Base-by-base conservation (phyloP, 164 flowering plant species). In the Hamamelis virginiana region DNA sequence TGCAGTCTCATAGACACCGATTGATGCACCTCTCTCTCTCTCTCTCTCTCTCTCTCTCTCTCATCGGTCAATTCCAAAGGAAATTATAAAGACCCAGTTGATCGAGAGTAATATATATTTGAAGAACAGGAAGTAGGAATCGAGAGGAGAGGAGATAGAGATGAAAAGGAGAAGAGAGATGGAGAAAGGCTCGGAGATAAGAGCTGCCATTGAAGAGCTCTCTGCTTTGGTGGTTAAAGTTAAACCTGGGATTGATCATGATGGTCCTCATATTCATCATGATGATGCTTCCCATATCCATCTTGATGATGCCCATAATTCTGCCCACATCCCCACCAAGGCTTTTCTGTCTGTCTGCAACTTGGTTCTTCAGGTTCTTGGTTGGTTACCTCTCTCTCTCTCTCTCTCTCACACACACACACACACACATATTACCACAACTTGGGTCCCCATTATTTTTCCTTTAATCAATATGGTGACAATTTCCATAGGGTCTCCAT, bases 321-420 rank as follows among this genome's bases (percentile, higher is more conserved):
- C 59, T 66, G 59, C 73, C 13, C 65, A 71, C 52, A 72, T 93
- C 47, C 87, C 94, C 65, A 75, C 80, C 68, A 79, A 76, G 74
- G 83, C 87, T 64, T 88, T 93, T 65, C 81, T 91, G 1, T 65
- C 75, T 71, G 64, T 84, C 68, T 91, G 91, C 90, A 78, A 76
- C 61, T 73, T 85, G 72, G 69, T 87, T 65, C 64, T 91, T 74
- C 91, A 86, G 78, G 76, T 89, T 75, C 97, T 93, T 74, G 97
- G 98, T 91, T 21, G 14, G 80, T 75, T 50, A 23, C 64, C 46
- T 72, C 59, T 64, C 46, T 52, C 43, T 62, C 26, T 58, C 52
- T 64, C 51, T 52, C 62, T 69, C 50, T 68, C 16, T 21, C 1
- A 16, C n/a, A n/a, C n/a, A n/a, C n/a, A n/a, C n/a, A n/a, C n/a